Evolutionary conservation across 2,329 filamentous ascomycete genomes (phyloP), one percentile per base, ranked within the genome.

Genomic region (Colletotrichum trifolii): DNA sequence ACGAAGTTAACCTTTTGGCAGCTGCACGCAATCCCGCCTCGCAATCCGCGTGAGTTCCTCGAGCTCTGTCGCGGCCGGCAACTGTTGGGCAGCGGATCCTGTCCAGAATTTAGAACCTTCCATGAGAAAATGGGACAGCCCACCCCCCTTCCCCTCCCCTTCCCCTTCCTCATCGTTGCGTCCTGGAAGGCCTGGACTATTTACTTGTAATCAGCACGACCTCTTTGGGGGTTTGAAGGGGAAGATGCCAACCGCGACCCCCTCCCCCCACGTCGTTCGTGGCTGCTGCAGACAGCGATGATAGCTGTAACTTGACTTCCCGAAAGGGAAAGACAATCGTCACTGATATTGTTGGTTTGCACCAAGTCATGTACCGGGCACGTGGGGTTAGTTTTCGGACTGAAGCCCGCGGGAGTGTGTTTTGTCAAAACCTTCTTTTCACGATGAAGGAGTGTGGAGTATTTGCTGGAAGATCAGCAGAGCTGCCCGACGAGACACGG

Each of bases 21-120:
- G 58, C 62, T 65, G 62, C 62, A 62, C 62, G 62, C 47, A 62
- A 65, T 65, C 62, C 62, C 58, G 62, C 47, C 56, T 53, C 52
- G 59, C 46, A 40, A 62, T 62, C 47, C 52, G 58, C 36, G 25
- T 46, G 50, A 36, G n/a, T 46, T 33, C 15, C 10, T 48, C 11
- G 13, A 15, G 15, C 39, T 36, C 15, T 48, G 12, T 39, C 10
- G 15, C 58, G 62, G 62, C 62, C 47, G 62, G 58, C 58, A 65
- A 43, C 9, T 36, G 9, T 33, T 47, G 13, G 58, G 47, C 58
- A 61, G 53, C 62, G 58, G 52, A 65, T 52, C 62, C 62, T 10
- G 36, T 46, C 58, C 46, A 25, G 58, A 62, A 62, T 15, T 33
- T 53, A 36, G 58, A 62, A 56, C 7, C n/a, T 65, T 62, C 62